A percentile compares a stretch with the other conserved stretches of the same genome.
Evolutionary conservation across 2,329 filamentous ascomycete genomes (phyloP).

Genomic region (Cytospora piceae): DNA sequence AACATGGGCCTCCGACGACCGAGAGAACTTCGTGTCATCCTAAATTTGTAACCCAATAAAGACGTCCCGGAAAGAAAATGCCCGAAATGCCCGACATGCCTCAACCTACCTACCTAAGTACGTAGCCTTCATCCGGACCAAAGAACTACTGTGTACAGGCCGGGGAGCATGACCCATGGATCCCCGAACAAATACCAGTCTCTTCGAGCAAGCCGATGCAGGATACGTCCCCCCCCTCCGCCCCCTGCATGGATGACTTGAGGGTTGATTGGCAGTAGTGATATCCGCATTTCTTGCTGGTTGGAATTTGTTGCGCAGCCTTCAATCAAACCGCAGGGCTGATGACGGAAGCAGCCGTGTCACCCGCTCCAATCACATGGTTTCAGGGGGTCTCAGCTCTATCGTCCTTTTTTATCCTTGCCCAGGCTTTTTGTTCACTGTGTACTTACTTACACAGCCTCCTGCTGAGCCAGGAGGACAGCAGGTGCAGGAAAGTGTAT

Average conservation of each 20-base stretch:
- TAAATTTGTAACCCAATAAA: too few relatives aligned
- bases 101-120: too few relatives aligned
- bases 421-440: background rate
- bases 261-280: background rate
- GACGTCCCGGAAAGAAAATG: too few relatives aligned
- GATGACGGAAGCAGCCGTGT: constrained; percentile 2
- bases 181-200: background rate
- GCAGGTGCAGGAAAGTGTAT: background rate
- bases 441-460: background rate
- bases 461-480: background rate
- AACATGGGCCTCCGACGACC: background rate
- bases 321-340: background rate
- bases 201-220: background rate
- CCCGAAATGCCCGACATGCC: too few relatives aligned
- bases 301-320: background rate
- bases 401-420: background rate
- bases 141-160: background rate
- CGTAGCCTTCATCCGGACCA: too few relatives aligned
- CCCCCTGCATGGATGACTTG: background rate
- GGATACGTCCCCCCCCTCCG: background rate
- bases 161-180: background rate
- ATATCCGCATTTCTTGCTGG: background rate
- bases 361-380: background rate
- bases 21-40: background rate
- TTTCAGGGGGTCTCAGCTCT: background rate